Percentiles rank a stretch among this genome's conserved stretches.
These are phyloP conservation scores for Lentinus brumalis DNA, from an alignment of 768 basidiomycete genomes.

Conservation along the genomic window DNA sequence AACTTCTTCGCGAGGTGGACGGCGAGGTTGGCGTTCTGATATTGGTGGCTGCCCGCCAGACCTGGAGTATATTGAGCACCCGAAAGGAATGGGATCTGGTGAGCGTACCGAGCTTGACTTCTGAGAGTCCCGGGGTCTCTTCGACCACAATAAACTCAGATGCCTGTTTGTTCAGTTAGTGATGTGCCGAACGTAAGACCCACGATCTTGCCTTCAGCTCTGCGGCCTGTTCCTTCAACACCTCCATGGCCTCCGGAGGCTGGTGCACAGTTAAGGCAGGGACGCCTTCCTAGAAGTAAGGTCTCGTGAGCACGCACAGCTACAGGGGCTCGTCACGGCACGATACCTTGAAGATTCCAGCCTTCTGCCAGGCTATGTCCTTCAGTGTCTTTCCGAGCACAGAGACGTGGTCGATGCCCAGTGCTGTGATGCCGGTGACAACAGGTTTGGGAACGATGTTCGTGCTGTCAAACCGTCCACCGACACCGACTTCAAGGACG, in stretches of 20 bases:
- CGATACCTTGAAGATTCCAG: constrained; percentile 89
- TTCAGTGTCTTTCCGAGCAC: constrained; percentile 85
- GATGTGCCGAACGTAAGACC: neutral
- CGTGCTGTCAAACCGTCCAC: constrained; percentile 92
- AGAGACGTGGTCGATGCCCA: constrained; percentile 90
- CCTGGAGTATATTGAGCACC: constrained; percentile 46
- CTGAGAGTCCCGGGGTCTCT: constrained; percentile 47
- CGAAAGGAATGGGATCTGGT: neutral
- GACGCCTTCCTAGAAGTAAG: constrained; percentile 58
- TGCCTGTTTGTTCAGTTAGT: constrained; percentile 43
- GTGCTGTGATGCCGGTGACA: constrained; percentile 86
- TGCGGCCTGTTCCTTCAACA: constrained; percentile 66
- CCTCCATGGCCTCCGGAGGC: constrained; percentile 63
- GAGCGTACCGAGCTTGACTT: constrained; percentile 62
- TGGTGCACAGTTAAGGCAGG: constrained; percentile 87
- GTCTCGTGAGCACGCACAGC: neutral
- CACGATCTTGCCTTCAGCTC: constrained; percentile 57
- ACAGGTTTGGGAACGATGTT: constrained; percentile 91
- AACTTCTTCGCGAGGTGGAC: constrained; percentile 71
- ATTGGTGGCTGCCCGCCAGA: constrained; percentile 83
- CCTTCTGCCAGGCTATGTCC: constrained; percentile 95
- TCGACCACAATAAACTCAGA: constrained; percentile 71
- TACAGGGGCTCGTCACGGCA: neutral
- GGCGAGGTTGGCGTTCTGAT: constrained; percentile 86
- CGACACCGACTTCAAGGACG: constrained; percentile 94